Base-by-base conservation (phyloP, 2,329 filamentous ascomycete species). In the Colletotrichum acutatum region DNA sequence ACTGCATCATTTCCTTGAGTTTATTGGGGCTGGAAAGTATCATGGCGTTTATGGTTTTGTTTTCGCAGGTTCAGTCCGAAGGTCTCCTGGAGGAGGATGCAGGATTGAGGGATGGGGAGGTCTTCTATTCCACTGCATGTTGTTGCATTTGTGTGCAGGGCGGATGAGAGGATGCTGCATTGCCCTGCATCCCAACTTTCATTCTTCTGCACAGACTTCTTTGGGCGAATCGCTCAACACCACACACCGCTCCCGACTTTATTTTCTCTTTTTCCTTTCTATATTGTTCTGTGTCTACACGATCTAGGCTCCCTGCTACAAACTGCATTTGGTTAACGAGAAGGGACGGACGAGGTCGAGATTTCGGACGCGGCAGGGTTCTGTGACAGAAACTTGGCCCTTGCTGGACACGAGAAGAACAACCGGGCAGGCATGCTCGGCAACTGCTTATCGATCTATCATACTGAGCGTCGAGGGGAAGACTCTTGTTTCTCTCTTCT, bases 1-100 rank as follows among this genome's bases (percentile, higher is more conserved):
- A 74, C 68, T 74, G 71, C 71, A 74, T 67, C 68, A 49, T 67
- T 74, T 72, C 71, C 71, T 74, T 74, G 61, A 72, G 67, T 74
- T 34, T 66, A 42, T 26, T n/a, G 28, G n/a, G 49, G 67, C 24
- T 22, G 30, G 19, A 34, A 67, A 24, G 62, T 56, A 30, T 22
- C 58, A 58, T n/a, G 71, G 71, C 71, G 71, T 74, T 74, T 46
- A 63, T 37, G 56, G 68, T 28, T 58, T 57, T 42, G 22, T 34
- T 53, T 57, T 52, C 22, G 9, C 28, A 34, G 62, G 42, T 66
- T 63, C 26, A 46, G 68, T 34, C 28, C 26, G 28, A 16, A 12
- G 60, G 34, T 30, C 53, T 54, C 26, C 30, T 6, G 28, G 8
- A 28, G 62, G 57, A 61, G 34, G 62, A 61, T 42, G 54, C 22